Conservation (phyloP, 2,329 filamentous ascomycete species). For the Colletotrichum camelliae region DNA sequence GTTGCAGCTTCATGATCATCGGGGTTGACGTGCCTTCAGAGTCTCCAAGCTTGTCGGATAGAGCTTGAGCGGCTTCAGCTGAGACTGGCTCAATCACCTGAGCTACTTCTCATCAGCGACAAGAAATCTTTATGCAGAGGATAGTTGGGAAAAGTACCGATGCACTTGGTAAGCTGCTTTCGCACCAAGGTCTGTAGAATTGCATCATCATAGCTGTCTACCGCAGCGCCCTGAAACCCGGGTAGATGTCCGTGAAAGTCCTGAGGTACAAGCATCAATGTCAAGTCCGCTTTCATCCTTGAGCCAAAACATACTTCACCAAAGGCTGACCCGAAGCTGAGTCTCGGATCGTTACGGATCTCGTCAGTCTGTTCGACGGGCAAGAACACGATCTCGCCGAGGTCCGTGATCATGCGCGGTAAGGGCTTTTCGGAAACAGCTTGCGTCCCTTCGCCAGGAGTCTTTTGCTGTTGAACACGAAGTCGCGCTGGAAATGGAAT, state of each 20-base stretch:
- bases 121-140: rapidly evolving
- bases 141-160: neutral
- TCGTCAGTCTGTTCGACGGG: neutral
- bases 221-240: neutral
- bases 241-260: neutral
- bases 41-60: neutral
- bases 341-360: neutral
- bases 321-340: neutral
- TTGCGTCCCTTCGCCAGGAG: neutral
- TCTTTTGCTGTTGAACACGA: neutral
- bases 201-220: neutral
- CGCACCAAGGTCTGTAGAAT: neutral
- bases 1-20: rapidly evolving
- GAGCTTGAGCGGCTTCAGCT: neutral
- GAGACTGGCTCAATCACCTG: neutral
- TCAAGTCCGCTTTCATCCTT: rapidly evolving
- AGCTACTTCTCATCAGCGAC: neutral
- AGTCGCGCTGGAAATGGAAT: neutral
- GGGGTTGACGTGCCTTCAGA: neutral
- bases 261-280: neutral
- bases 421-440: neutral
- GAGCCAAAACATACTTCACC: neutral
- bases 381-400: neutral
- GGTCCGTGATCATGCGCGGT: neutral
- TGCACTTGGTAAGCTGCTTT: neutral